phyloP scores from a whole-genome alignment of 2,329 filamentous ascomycete genomes.

The Fusarium paranaense region DNA sequence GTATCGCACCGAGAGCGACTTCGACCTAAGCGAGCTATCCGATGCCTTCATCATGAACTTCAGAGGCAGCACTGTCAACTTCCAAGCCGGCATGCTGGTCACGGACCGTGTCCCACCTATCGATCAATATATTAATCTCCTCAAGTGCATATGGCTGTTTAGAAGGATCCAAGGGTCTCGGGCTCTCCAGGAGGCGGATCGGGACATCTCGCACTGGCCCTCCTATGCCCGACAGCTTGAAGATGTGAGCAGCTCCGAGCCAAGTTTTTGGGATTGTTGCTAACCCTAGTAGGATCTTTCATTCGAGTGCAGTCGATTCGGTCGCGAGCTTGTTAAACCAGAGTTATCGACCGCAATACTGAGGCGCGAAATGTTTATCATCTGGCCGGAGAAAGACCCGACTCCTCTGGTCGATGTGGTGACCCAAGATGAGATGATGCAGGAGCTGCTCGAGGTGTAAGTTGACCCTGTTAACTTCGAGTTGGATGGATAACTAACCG shows the following conservation, averaged over 20 bases:
- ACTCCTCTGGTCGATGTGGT: conserved; percentile 46
- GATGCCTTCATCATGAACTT: conserved; percentile 50
- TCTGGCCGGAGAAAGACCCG: conserved; percentile 47
- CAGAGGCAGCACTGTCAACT: conserved; percentile 41
- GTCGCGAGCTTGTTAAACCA: conserved; percentile 44
- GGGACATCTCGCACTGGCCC: conserved; percentile 50
- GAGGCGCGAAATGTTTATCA: conserved; percentile 41
- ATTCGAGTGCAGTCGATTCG: conserved; percentile 42
- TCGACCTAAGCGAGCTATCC: conserved; percentile 44
- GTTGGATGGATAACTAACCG: conserved; percentile 7
- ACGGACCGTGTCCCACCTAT: conserved; percentile 37
- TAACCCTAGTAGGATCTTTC: conserved; percentile 44
- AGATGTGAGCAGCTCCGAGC: conserved; percentile 38
- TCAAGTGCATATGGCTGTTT: conserved; percentile 51
- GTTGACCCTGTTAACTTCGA: not conserved
- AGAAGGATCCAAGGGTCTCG: conserved; percentile 32
- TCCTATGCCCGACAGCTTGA: conserved; percentile 49
- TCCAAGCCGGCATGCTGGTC: conserved; percentile 43
- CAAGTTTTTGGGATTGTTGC: not conserved
- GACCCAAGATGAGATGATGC: conserved; percentile 49
- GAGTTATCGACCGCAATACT: conserved; percentile 25
- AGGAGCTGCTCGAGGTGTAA: conserved; percentile 46
- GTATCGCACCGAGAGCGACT: conserved; percentile 35
- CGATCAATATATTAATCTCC: conserved; percentile 47
- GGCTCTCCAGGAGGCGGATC: conserved; percentile 11